Conservation (phyloP, 2,329 filamentous ascomycete species). For the Hypocreales sp. region DNA sequence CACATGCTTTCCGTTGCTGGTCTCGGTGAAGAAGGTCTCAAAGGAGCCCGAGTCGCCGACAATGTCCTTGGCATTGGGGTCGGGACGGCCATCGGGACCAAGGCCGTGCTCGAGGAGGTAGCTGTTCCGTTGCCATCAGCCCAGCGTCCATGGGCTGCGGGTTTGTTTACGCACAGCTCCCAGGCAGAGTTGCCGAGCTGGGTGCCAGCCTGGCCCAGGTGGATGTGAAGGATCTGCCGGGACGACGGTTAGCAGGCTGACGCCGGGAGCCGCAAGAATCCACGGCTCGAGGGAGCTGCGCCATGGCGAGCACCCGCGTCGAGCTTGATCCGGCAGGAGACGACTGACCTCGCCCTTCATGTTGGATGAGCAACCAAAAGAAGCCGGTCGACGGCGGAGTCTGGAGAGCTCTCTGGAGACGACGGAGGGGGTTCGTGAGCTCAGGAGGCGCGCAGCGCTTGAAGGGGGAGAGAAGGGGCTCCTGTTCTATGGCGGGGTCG, state of each 20-base stretch:
- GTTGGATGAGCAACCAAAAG: conserved; percentile 14
- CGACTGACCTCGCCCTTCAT: conserved; percentile 42
- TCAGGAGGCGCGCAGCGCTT: conserved; percentile 19
- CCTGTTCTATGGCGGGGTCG: conserved; percentile 1
- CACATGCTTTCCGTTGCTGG: conserved; percentile 55
- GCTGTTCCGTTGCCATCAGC: conserved; percentile 23
- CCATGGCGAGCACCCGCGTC: too few species aligned
- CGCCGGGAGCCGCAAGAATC: conserved; percentile 1
- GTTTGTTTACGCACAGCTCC: conserved; percentile 47
- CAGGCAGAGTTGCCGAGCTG: conserved; percentile 63
- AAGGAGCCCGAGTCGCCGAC: conserved; percentile 46
- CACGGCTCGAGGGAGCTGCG: too few species aligned
- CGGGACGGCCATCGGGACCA: conserved; percentile 45
- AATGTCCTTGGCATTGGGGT: conserved; percentile 45
- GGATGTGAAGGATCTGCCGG: conserved; percentile 44
- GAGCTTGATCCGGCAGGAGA: too few species aligned
- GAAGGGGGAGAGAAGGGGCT: conserved; percentile 12
- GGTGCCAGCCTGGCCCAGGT: conserved; percentile 53
- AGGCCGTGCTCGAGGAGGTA: conserved; percentile 62
- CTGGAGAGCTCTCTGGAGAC: too few species aligned
- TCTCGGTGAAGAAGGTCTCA: conserved; percentile 63
- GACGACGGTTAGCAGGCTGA: conserved; percentile 5
- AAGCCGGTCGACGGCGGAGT: too few species aligned
- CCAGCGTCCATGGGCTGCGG: conserved; percentile 5
- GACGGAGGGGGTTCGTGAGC: too few species aligned